Evolutionary conservation across 2,329 filamentous ascomycete species (phyloP).

Genomic region (Myriosclerotinia scirpicola): DNA sequence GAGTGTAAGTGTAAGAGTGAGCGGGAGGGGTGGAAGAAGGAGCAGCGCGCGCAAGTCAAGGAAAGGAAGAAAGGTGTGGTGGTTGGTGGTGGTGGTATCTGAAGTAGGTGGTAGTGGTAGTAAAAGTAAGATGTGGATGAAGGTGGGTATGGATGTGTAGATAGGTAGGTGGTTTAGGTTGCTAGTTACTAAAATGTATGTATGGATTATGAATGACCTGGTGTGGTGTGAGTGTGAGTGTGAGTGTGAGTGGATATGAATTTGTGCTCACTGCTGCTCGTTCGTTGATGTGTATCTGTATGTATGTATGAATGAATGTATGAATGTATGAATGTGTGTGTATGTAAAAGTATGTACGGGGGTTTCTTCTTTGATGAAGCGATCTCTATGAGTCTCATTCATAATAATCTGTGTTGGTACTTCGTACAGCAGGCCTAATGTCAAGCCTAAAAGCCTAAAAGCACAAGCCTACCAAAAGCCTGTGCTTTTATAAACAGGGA

Average conservation of each 20-base stretch:
- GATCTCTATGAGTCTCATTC: conserved; percentile 1
- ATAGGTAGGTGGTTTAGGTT: conserved; percentile 31
- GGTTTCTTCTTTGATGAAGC: conserved; percentile 14
- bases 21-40: conserved; percentile 20
- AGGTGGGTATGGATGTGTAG: conserved; percentile 16
- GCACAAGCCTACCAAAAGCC: conserved; percentile 19
- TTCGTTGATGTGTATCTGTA: conserved; percentile 12
- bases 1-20: conserved; percentile 12
- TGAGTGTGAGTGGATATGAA: not conserved
- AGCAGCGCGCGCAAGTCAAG: conserved; percentile 18
- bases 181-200: conserved; percentile 22
- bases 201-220: conserved; percentile 22
- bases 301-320: not conserved
- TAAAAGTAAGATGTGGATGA: conserved; percentile 23
- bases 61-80: conserved; percentile 16
- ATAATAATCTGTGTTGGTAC: conserved; percentile 20
- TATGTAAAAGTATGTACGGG: not conserved
- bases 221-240: conserved; percentile 1
- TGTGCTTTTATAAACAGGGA: conserved; percentile 15
- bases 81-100: conserved; percentile 11
- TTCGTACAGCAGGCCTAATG: conserved; percentile 7
- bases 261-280: conserved; percentile 15
- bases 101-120: conserved; percentile 17
- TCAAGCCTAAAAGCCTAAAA: conserved; percentile 7
- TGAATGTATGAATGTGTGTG: not conserved